Conservation (phyloP, 2,329 filamentous ascomycete genomes). For the Lachnellula occidentalis region DNA sequence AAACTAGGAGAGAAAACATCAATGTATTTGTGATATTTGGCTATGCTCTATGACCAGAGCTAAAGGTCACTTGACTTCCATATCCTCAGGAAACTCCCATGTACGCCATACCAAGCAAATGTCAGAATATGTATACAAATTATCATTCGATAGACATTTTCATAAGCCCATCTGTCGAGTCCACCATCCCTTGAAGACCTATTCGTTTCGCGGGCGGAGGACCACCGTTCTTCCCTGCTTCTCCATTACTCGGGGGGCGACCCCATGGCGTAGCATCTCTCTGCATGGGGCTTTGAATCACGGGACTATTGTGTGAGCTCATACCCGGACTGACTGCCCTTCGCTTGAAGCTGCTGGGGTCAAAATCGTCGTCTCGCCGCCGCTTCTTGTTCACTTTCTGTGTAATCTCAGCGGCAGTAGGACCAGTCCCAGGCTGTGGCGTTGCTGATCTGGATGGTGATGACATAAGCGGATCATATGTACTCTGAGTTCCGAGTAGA, state of each 20-base stretch:
- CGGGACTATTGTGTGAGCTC: constrained; percentile 83
- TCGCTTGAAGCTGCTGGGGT: constrained; percentile 81
- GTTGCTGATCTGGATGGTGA: constrained; percentile 29
- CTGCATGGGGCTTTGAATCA: constrained; percentile 78
- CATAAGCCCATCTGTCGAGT: constrained; percentile 93
- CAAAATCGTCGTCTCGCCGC: constrained; percentile 86
- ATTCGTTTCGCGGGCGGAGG: constrained; percentile 51
- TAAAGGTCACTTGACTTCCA: neutral
- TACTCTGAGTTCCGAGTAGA: constrained; percentile 13
- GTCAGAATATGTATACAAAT: neutral
- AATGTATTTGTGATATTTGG: neutral
- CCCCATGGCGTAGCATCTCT: constrained; percentile 67
- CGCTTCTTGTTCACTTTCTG: constrained; percentile 76
- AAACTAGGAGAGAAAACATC: neutral
- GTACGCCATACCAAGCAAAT: neutral
- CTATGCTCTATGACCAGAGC: neutral
- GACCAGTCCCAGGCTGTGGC: constrained; percentile 36
- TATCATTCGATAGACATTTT: constrained; percentile 88
- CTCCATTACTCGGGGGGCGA: constrained; percentile 53
- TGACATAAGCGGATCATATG: constrained; percentile 21
- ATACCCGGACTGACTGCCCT: constrained; percentile 87
- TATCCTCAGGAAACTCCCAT: neutral
- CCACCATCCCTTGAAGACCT: constrained; percentile 87
- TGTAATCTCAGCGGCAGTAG: constrained; percentile 68
- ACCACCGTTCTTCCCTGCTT: constrained; percentile 44